phyloP scores from a whole-genome alignment of 1,284 basidiomycete species.

The Boletus semigastroideus region DNA sequence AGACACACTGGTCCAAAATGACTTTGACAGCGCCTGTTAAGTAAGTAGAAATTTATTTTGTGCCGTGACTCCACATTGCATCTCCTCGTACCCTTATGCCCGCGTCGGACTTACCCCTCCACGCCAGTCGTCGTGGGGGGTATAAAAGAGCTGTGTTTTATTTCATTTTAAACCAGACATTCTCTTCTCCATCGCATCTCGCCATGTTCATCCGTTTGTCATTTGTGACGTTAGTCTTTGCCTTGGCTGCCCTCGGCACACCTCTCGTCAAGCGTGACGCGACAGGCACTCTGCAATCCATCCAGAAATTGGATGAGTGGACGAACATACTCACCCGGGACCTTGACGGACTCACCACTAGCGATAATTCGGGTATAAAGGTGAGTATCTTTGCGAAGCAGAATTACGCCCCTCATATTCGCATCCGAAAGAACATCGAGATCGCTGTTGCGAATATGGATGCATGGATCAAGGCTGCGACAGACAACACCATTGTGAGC shows the following conservation, averaged over 20 bases:
- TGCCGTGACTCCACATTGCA: not conserved
- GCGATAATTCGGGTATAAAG: not conserved
- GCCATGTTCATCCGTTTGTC: conserved; percentile 12
- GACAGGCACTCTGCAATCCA: not conserved
- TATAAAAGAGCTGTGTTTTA: not conserved
- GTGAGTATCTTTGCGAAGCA: not conserved
- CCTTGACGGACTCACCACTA: not conserved
- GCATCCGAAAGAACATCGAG: conserved; percentile 3
- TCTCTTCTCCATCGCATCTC: not conserved
- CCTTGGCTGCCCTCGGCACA: conserved; percentile 9
- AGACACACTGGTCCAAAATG: not conserved
- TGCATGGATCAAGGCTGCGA: rapidly evolving
- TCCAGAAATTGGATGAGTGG: not conserved
- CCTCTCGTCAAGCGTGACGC: conserved; percentile 11
- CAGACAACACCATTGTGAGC: conserved; percentile 1
- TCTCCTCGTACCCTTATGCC: not conserved
- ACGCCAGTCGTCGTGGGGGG: not conserved
- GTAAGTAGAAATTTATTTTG: not conserved
- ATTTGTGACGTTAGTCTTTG: conserved; percentile 9
- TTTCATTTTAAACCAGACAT: too few species aligned
- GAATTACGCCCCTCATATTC: not conserved
- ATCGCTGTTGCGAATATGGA: rapidly evolving
- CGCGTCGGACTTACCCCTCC: not conserved
- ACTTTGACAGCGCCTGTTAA: not conserved
- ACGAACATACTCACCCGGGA: not conserved